A percentile compares a stretch with the other conserved stretches of the same genome.
These are phyloP conservation scores for Saccharomyces hybrid DNA, from an alignment of 1,139 yeast genomes.

Conservation along the genomic window DNA sequence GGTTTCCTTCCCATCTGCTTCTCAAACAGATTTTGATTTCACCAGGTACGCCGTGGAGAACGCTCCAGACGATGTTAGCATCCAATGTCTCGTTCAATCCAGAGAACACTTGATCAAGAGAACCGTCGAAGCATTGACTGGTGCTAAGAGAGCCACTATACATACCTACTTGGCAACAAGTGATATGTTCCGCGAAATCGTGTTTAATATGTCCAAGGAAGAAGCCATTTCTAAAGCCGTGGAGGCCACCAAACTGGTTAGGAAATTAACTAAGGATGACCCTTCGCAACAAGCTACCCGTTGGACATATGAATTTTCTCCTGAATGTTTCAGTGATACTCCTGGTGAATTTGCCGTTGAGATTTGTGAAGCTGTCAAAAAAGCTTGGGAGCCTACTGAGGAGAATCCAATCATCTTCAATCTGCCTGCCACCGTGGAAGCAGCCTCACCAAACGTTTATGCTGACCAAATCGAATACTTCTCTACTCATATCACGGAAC, in stretches of 20 bases:
- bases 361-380: slow-evolving; percentile 91
- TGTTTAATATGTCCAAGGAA: slow-evolving; percentile 74
- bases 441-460: slow-evolving; percentile 85
- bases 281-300: slow-evolving; percentile 61
- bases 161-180: slow-evolving; percentile 91
- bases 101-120: slow-evolving; percentile 82
- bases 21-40: slow-evolving; percentile 92
- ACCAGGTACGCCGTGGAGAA: slow-evolving; percentile 86
- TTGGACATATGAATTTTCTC: slow-evolving; percentile 91
- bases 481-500: slow-evolving; percentile 63
- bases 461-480: slow-evolving; percentile 97
- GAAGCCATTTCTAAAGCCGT: slow-evolving; percentile 78
- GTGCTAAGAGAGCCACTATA: slow-evolving; percentile 84
- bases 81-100: slow-evolving; percentile 89
- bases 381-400: slow-evolving; percentile 81
- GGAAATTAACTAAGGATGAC: slow-evolving; percentile 82
- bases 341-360: slow-evolving; percentile 74
- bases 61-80: slow-evolving; percentile 87
- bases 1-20: slow-evolving; percentile 93
- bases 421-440: slow-evolving; percentile 97
- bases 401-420: slow-evolving; percentile 88
- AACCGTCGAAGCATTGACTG: slow-evolving; percentile 80
- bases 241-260: slow-evolving; percentile 70
- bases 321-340: slow-evolving; percentile 91
- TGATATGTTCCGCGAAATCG: slow-evolving; percentile 83